Conservation (phyloP, 257 asterid genomes). For the Solanum piurae region DNA sequence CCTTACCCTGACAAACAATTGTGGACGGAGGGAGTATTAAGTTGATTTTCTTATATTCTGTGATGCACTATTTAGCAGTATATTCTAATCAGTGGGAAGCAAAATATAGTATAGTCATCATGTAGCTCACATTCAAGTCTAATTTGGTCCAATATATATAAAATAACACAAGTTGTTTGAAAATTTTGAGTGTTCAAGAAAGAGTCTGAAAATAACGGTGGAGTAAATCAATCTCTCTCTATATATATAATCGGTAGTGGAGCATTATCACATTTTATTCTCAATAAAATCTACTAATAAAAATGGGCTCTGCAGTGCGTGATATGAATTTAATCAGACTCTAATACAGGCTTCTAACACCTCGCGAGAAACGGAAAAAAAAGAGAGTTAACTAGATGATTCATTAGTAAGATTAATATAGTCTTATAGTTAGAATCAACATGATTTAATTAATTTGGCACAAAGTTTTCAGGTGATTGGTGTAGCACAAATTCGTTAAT, state of each 20-base stretch:
- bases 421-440: background rate
- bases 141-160: background rate
- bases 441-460: background rate
- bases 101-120: background rate
- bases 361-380: rapidly evolving
- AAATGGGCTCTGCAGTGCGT: rapidly evolving
- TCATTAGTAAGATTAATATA: too few species aligned
- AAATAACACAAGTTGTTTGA: background rate
- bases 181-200: background rate
- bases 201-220: background rate
- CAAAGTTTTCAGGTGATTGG: background rate
- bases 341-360: rapidly evolving
- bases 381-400: too few species aligned
- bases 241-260: background rate
- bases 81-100: background rate
- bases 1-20: too few species aligned
- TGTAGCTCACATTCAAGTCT: background rate
- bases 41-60: background rate
- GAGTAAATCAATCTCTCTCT: background rate
- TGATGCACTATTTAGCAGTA: background rate
- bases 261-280: background rate
- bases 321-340: too few species aligned
- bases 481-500: background rate
- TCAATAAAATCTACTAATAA: background rate
- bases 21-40: too few species aligned